These are phyloP conservation scores for Ophiostoma australiae DNA, from an alignment of 2,329 filamentous ascomycete genomes.

Conservation along the genomic window DNA sequence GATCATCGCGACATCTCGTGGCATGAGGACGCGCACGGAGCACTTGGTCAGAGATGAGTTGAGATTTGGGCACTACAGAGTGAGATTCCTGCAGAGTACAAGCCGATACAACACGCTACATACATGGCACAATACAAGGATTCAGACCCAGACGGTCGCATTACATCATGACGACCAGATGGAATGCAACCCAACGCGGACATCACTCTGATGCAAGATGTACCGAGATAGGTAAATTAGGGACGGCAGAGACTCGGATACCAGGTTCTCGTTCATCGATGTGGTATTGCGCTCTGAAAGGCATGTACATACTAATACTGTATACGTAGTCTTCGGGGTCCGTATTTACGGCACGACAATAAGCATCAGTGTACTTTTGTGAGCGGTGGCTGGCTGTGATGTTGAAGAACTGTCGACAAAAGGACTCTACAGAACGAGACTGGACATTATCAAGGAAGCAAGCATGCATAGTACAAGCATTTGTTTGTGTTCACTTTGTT, in stretches of 20 bases:
- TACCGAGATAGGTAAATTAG: not conserved
- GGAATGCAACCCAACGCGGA: conserved; percentile 9
- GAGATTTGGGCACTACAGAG: not conserved
- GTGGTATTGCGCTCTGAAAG: no score
- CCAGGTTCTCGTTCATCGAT: not conserved
- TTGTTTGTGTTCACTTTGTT: not conserved
- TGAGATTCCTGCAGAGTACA: not conserved
- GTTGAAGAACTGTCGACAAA: not conserved
- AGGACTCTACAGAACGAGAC: not conserved
- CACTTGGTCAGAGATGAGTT: conserved; percentile 4
- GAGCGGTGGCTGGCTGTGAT: not conserved
- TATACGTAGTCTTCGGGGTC: no score
- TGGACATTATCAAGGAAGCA: not conserved
- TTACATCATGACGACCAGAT: not conserved
- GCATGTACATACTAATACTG: no score
- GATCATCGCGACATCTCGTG: not conserved
- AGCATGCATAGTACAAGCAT: not conserved
- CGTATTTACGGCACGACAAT: not conserved
- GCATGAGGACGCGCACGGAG: not conserved
- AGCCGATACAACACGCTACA: not conserved
- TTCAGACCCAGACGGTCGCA: not conserved
- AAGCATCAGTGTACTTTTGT: not conserved
- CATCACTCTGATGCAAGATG: conserved; percentile 1
- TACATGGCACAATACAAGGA: not conserved
- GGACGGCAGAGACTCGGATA: not conserved